Conservation (phyloP, 805 yeast genomes). For the Kluyveromyces dobzhanskii region DNA sequence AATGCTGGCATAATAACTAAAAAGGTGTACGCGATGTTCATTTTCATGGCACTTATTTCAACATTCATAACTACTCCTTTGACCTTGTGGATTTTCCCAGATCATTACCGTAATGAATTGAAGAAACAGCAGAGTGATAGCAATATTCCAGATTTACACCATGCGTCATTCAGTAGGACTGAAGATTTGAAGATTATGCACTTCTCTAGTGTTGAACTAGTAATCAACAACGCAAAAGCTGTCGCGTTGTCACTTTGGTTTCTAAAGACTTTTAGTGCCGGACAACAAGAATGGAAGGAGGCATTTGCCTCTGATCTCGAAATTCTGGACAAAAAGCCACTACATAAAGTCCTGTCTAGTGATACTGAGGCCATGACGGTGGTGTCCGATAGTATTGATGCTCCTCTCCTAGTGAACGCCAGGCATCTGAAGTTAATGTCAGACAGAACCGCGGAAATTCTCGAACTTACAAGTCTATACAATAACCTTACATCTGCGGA, state of each 20-base stretch:
- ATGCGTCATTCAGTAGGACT: conserved; percentile 7
- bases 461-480: conserved; percentile 48
- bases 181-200: conserved; percentile 3
- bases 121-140: conserved; percentile 25
- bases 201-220: conserved; percentile 7
- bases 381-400: conserved; percentile 6
- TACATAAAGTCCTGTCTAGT: conserved; percentile 12
- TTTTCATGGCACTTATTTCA: conserved; percentile 72
- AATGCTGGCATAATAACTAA: conserved; percentile 59
- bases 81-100: conserved; percentile 54
- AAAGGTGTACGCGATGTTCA: conserved; percentile 69
- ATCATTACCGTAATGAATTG: conserved; percentile 45
- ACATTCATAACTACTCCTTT: conserved; percentile 78
- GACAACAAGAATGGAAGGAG: conserved; percentile 7
- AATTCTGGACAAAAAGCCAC: conserved; percentile 19
- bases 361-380: conserved; percentile 5
- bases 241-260: conserved; percentile 4
- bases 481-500: conserved; percentile 20
- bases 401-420: conserved; percentile 38
- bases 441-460: conserved; percentile 60
- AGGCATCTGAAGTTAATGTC: conserved; percentile 48
- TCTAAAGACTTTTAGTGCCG: conserved; percentile 17
- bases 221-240: conserved; percentile 5
- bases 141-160: conserved; percentile 23
- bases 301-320: background rate